Base-by-base conservation (phyloP, 768 basidiomycete species). In the Lactarius pseudohatsudake region DNA sequence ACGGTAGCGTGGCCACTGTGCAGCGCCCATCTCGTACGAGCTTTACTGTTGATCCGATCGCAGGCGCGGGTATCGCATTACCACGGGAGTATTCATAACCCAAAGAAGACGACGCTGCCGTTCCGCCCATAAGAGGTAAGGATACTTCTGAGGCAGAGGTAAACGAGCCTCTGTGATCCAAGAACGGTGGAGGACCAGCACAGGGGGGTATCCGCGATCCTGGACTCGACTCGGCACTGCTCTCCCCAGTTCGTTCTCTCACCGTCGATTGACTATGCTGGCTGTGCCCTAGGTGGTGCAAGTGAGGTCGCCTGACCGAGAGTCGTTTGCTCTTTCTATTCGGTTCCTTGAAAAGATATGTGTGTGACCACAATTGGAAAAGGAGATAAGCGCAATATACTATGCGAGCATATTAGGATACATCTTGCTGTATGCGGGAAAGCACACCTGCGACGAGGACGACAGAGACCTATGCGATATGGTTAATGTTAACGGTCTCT, bases 281-380 rank as follows among this genome's bases (percentile, higher is more conserved):
- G 45, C 59, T 36, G 11, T 38, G 60, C n/a, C 34, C 57, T 26
- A 60, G 41, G 15, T 65, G 34, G 43, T 28, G 40, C n/a, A 45
- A 43, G 40, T 43, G 65, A 50, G 38, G 41, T 50, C 61, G 61
- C 30, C 47, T 66, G 38, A 59, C 30, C 34, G 58, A 26, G 65
- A 64, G n/a, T 61, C 69, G 60, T 66, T 64, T 70, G 59, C 66
- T 72, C 15, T 70, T 72, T 20, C 58, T 54, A 8, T 64, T 67
- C 50, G 61, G 64, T 34, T 83, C 79, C 56, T 83, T 76, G 73
- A 91, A 94, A 18, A 94, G 80, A 69, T 86, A 79, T 4, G 86
- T 84, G 74, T 94, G 92, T 0, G 91, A 92, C 78, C 81, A 89
- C 3, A 92, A 78, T 74, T 93, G 92, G 77, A 94, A 94, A 67